Conservation (phyloP, 1,139 yeast species). For the Geotrichum siamense region DNA sequence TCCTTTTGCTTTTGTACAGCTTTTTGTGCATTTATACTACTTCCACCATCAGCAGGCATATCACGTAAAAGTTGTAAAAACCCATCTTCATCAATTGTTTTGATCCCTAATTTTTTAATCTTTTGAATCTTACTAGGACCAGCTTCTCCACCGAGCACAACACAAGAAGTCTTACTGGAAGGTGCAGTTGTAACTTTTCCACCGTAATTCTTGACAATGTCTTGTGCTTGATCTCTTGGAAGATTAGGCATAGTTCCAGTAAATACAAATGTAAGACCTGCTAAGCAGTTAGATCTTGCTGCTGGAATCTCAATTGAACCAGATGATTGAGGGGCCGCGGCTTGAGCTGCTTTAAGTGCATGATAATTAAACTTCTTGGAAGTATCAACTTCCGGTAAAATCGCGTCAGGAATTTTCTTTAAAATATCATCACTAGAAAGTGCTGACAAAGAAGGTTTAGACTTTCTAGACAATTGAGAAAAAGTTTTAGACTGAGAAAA, state of each 20-base stretch:
- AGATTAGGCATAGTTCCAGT: slow-evolving; percentile 82
- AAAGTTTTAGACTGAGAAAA: slow-evolving; percentile 17
- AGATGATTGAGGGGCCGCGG: slow-evolving; percentile 30
- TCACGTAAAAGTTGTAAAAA: slow-evolving; percentile 61
- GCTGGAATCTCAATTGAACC: slow-evolving; percentile 47
- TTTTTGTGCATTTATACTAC: slow-evolving; percentile 64
- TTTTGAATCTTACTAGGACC: slow-evolving; percentile 92
- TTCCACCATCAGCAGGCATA: slow-evolving; percentile 94
- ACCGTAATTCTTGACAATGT: slow-evolving; percentile 76
- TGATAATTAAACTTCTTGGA: slow-evolving; percentile 50
- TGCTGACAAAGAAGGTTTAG: slow-evolving; percentile 10
- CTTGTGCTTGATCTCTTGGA: slow-evolving; percentile 69
- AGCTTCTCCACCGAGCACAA: slow-evolving; percentile 91
- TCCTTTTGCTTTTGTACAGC: slow-evolving; percentile 63
- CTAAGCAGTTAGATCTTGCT: slow-evolving; percentile 74
- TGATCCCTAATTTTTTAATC: slow-evolving; percentile 62
- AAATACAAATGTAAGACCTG: slow-evolving; percentile 85
- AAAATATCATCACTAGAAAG: slow-evolving; percentile 49
- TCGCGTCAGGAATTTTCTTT: slow-evolving; percentile 60
- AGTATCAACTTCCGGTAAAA: slow-evolving; percentile 49
- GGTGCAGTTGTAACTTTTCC: slow-evolving; percentile 90
- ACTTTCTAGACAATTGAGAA: slow-evolving; percentile 11
- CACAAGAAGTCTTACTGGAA: slow-evolving; percentile 77
- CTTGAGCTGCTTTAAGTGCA: slow-evolving; percentile 31
- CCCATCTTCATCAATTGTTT: slow-evolving; percentile 83